Percentiles rank a stretch among this genome's conserved stretches.
Conservation (phyloP, 179 eudicot species). For the Silene noctiflora region DNA sequence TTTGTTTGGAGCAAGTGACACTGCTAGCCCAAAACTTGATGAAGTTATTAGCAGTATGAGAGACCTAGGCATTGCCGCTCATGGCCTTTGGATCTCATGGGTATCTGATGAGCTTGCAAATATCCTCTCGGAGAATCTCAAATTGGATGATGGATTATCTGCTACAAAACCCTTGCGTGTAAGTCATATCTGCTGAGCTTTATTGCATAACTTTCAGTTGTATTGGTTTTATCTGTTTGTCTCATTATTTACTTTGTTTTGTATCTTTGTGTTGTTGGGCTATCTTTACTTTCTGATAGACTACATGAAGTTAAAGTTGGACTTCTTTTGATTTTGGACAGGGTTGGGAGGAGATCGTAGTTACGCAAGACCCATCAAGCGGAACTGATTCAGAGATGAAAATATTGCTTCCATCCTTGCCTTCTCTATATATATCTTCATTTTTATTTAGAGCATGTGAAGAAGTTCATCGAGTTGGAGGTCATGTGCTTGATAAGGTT, state of each 20-base stretch:
- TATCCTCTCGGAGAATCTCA: constrained; percentile 51
- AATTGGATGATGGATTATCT: constrained; percentile 68
- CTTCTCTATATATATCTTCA: constrained; percentile 76
- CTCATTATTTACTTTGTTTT: neutral
- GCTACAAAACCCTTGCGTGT: constrained; percentile 64
- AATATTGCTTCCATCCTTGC: constrained; percentile 85
- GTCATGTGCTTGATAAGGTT: constrained; percentile 84
- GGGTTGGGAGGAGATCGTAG: constrained; percentile 94
- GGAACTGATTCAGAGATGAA: constrained; percentile 76
- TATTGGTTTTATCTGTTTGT: neutral
- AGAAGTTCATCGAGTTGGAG: constrained; percentile 92
- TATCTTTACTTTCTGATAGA: neutral
- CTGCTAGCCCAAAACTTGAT: constrained; percentile 66
- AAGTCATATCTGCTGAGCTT: constrained; percentile 31
- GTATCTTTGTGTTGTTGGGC: neutral
- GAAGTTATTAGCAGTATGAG: constrained; percentile 57
- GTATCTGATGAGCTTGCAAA: constrained; percentile 71
- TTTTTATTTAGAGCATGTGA: constrained; percentile 82
- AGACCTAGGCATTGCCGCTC: constrained; percentile 71
- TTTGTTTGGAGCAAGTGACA: constrained; percentile 63
- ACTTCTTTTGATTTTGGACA: constrained; percentile 21
- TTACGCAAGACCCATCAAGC: constrained; percentile 72
- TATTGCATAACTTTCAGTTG: neutral
- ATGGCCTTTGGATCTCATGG: constrained; percentile 91
- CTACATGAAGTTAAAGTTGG: neutral